Base-by-base conservation (phyloP, 208 protist species). In the Acanthamoeba royreba region DNA sequence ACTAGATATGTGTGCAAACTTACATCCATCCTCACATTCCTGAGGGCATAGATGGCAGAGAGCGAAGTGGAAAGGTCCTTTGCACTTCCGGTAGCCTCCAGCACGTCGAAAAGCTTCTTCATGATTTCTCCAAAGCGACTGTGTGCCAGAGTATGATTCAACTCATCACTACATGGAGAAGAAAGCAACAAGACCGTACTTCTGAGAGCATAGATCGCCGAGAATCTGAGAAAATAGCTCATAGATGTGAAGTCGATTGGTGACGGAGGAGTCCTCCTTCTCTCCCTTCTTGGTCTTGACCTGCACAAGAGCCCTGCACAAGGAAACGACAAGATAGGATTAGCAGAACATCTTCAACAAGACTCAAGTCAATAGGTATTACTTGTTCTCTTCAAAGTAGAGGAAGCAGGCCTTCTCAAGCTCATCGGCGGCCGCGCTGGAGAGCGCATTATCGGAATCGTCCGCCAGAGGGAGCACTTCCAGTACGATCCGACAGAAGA, bases 361-460 rank as follows among this genome's bases (percentile, higher is more conserved):
- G 61, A 8, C 35, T 33, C 28, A 53, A 86, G 22, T 5, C 35
- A 28, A 52, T 46, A 42, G 66, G 35, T 25, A 83, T 7, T 35
- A 91, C 85, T 91, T 91, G 85, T 74, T 66, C 31, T 91, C 85
- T 33, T 91, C 85, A 72, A 91, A 91, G 53, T 91, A 91, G 53
- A 77, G 55, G 43, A 91, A 91, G 53, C 85, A 91, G 52, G 61
- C 61, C 55, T 72, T 63, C 33, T 91, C 85, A n/a, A 91, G 52
- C 31, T 91, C 55, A 47, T 91, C 85, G 9, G 85, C 85, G 9
- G 61, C 85, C 45, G 61, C 40, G 43, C 40, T 43, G 35, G 52
- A 63, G 4, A 91, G 35, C 25, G 85, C 35, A 45, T 91, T 91
- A 22, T 63, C 61, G 0, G 35, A 40, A 19, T 91, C 52, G 43